A percentile compares a stretch with the other conserved stretches of the same genome.
phyloP scores from a whole-genome alignment of 2,329 filamentous ascomycete species.

The Apiospora arundinis region DNA sequence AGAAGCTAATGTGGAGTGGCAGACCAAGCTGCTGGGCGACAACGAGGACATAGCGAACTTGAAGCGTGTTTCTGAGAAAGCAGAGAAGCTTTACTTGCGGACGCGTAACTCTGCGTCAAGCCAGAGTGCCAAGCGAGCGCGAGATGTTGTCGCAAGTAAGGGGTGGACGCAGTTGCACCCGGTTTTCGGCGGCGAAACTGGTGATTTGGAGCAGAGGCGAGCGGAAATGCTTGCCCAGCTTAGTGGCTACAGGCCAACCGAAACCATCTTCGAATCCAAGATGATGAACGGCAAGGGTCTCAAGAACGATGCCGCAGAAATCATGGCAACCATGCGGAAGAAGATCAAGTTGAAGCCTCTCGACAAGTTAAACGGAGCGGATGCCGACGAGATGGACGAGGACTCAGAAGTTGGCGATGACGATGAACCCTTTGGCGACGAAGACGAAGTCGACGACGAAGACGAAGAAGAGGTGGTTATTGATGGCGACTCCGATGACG shows the following conservation, averaged over 20 bases:
- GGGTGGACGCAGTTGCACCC: constrained; percentile 79
- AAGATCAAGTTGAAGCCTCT: constrained; percentile 56
- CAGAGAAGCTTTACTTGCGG: constrained; percentile 89
- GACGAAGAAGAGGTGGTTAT: constrained; percentile 46
- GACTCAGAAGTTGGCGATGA: background rate
- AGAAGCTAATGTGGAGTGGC: constrained; percentile 80
- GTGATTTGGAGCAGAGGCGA: constrained; percentile 72
- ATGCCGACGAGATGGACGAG: background rate
- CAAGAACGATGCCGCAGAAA: constrained; percentile 59
- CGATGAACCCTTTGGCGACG: constrained; percentile 21
- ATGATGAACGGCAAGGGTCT: constrained; percentile 28
- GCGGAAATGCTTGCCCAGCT: constrained; percentile 89
- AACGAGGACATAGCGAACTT: constrained; percentile 75
- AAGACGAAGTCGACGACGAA: constrained; percentile 38
- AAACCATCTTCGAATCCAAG: constrained; percentile 86
- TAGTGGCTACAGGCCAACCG: constrained; percentile 84
- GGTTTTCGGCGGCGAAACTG: constrained; percentile 76
- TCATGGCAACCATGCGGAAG: constrained; percentile 63
- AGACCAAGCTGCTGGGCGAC: constrained; percentile 78
- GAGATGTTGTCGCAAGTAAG: constrained; percentile 74
- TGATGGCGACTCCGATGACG: constrained; percentile 50
- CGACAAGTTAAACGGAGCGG: constrained; percentile 38
- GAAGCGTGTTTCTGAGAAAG: constrained; percentile 78
- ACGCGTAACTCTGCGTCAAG: constrained; percentile 89
- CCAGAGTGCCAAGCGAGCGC: constrained; percentile 88